These are phyloP conservation scores for Penicillium taxi DNA, from an alignment of 495 filamentous ascomycete species.

Conservation along the genomic window DNA sequence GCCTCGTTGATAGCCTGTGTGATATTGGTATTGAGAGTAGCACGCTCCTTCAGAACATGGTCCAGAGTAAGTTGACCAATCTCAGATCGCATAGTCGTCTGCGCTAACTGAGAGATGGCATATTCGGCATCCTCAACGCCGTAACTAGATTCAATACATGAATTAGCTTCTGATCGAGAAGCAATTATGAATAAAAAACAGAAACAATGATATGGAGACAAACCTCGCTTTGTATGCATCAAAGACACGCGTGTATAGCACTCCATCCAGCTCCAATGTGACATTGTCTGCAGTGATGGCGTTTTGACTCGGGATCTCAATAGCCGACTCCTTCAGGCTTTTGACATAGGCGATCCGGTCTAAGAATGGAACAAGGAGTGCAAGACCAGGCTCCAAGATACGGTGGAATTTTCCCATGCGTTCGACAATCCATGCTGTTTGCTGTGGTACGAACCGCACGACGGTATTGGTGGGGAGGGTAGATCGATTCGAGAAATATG, in stretches of 20 bases:
- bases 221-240: constrained; percentile 96
- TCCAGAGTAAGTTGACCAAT: constrained; percentile 95
- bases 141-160: constrained; percentile 50
- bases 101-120: constrained; percentile 93
- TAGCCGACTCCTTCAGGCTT: constrained; percentile 88
- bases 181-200: too few species aligned
- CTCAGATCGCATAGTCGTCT: constrained; percentile 97
- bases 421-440: constrained; percentile 99
- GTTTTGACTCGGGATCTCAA: constrained; percentile 93
- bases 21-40: constrained; percentile 92
- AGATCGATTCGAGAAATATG: constrained; percentile 53
- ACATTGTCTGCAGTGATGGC: constrained; percentile 99
- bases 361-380: constrained; percentile 81
- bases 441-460: constrained; percentile 94
- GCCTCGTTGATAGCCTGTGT: constrained; percentile 97
- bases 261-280: constrained; percentile 89
- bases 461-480: constrained; percentile 85
- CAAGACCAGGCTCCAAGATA: constrained; percentile 84
- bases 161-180: too few species aligned
- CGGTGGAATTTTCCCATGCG: constrained; percentile 96
- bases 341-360: constrained; percentile 98
- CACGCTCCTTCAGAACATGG: constrained; percentile 94
- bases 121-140: constrained; percentile 98
- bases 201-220: too few species aligned
- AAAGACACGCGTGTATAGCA: constrained; percentile 90